Evolutionary conservation across 192 early-diverging fungal genomes (phyloP), one percentile per base, ranked within the genome.

Genomic region (Phlyctochytrium planicorne): DNA sequence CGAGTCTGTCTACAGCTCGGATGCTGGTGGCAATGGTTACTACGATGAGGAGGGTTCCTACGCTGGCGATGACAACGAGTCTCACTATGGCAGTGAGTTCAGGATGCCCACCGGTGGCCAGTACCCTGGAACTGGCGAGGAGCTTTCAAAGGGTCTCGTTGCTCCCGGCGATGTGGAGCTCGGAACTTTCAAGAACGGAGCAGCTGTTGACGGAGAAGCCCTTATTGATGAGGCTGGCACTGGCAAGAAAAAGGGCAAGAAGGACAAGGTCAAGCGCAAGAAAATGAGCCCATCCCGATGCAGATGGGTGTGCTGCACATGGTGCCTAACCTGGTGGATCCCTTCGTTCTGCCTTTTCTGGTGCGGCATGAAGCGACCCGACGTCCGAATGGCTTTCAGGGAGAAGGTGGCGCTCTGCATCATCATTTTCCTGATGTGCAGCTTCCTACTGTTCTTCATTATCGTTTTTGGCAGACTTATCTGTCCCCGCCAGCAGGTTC

Each of bases 321-420:
- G 92, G 88, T 79, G 82, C 30, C 75, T 91, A 66, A 95, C 94
- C 1, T 95, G 91, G 88, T 92, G 90, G 87, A 87, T 91, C 40
- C 89, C 88, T 3, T 82, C 83, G 10, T 83, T 68, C 33, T 78
- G 76, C 40, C 69, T 92, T 32, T 73, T 70, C 1, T 67, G 63
- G 32, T 80, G 89, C 68, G 92, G 87, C 33, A 91, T 95, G 91
- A 91, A 87, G 73, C 88, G 93, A 35, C 83, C 91, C 60, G 93
- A 97, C 75, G 85, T 97, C 34, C 91, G 86, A 55, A 94, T 95
- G 93, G 95, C 95, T 14, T 97, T 93, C 93, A 81, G 95, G 53
- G 95, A 97, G 78, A 97, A 97, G 75, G 67, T 85, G 12, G 79
- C 83, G 10, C 65, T 98, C 23, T 94, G 92, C 74, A 68, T 93